phyloP scores from a whole-genome alignment of 495 filamentous ascomycete genomes.

The Trichoderma orchidacearum region DNA sequence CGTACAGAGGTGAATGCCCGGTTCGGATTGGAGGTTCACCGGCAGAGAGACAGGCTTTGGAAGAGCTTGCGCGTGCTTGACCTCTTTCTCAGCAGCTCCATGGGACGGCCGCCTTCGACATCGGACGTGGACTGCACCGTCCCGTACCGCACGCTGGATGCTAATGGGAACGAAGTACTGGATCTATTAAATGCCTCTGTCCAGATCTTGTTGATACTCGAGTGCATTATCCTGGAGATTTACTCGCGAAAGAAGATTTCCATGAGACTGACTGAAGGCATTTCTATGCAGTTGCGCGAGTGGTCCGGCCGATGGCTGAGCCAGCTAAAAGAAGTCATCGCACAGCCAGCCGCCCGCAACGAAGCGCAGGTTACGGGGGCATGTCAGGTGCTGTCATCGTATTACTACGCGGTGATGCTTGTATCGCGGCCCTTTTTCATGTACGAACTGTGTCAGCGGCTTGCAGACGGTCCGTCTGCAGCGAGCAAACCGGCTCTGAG shows the following conservation, averaged over 20 bases:
- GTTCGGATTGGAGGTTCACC: slow-evolving; percentile 35
- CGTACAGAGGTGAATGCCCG: slow-evolving; percentile 45
- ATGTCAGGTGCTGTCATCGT: slow-evolving; percentile 26
- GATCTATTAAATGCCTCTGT: slow-evolving; percentile 29
- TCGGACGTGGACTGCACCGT: slow-evolving; percentile 45
- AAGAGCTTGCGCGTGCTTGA: slow-evolving; percentile 48
- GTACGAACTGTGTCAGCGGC: slow-evolving; percentile 27
- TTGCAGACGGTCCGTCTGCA: slow-evolving; percentile 12
- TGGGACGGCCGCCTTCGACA: slow-evolving; percentile 46
- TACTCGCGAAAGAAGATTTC: slow-evolving; percentile 32
- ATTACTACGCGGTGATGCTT: slow-evolving; percentile 34
- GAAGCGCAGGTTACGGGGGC: slow-evolving; percentile 17
- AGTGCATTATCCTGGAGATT: slow-evolving; percentile 25
- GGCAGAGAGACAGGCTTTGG: slow-evolving; percentile 42
- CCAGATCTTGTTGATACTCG: slow-evolving; percentile 26
- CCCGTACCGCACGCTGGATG: slow-evolving; percentile 13
- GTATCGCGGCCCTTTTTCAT: slow-evolving; percentile 32
- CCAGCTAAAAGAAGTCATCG: slow-evolving; percentile 15
- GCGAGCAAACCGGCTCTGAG: not conserved
- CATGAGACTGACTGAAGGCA: slow-evolving; percentile 29
- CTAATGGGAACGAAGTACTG: slow-evolving; percentile 17
- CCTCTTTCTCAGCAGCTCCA: slow-evolving; percentile 43
- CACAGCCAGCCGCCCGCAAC: slow-evolving; percentile 6
- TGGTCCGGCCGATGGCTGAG: slow-evolving; percentile 27
- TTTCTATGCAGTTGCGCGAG: slow-evolving; percentile 28